A percentile compares a stretch with the other conserved stretches of the same genome.
Evolutionary conservation across 306 rosid genomes (phyloP).

Genomic region (Casuarina cunninghamiana): DNA sequence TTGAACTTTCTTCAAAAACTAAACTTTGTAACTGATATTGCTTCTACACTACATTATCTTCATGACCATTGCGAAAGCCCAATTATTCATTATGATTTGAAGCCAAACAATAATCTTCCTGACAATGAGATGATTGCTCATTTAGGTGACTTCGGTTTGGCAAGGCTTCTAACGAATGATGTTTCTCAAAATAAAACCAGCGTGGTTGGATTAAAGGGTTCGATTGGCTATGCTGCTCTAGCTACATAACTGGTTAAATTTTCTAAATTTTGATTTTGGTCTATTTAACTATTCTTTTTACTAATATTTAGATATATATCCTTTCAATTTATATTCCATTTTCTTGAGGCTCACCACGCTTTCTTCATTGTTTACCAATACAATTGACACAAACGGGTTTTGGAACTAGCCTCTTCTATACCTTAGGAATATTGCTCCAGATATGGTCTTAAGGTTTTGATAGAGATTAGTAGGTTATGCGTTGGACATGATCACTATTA

Average conservation of each 20-base stretch:
- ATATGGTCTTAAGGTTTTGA: too few relatives aligned
- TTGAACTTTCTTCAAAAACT: slow-evolving; percentile 24
- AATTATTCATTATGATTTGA: slow-evolving; percentile 19
- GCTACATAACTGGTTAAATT: not conserved
- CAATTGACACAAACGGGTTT: too few relatives aligned
- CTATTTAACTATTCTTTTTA: not conserved
- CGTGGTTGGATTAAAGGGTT: slow-evolving; percentile 22
- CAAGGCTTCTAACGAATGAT: slow-evolving; percentile 14
- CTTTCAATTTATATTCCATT: too few relatives aligned
- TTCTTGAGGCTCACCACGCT: too few relatives aligned
- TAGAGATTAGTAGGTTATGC: too few relatives aligned
- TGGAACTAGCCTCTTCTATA: too few relatives aligned
- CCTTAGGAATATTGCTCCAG: too few relatives aligned
- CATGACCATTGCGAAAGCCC: slow-evolving; percentile 10
- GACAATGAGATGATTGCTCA: slow-evolving; percentile 17
- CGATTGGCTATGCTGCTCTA: slow-evolving; percentile 26
- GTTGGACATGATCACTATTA: too few relatives aligned
- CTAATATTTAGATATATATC: slow-evolving; percentile 1
- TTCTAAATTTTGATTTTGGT: too few relatives aligned
- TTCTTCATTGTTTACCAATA: too few relatives aligned
- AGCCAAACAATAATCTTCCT: slow-evolving; percentile 25
- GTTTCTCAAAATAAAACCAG: slow-evolving; percentile 5
- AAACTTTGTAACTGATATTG: slow-evolving; percentile 23
- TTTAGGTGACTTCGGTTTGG: slow-evolving; percentile 34
- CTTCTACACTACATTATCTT: slow-evolving; percentile 20